Evolutionary conservation across 2,329 filamentous ascomycete genomes (phyloP), one percentile per base, ranked within the genome.

Genomic region (Cercospora janseana): DNA sequence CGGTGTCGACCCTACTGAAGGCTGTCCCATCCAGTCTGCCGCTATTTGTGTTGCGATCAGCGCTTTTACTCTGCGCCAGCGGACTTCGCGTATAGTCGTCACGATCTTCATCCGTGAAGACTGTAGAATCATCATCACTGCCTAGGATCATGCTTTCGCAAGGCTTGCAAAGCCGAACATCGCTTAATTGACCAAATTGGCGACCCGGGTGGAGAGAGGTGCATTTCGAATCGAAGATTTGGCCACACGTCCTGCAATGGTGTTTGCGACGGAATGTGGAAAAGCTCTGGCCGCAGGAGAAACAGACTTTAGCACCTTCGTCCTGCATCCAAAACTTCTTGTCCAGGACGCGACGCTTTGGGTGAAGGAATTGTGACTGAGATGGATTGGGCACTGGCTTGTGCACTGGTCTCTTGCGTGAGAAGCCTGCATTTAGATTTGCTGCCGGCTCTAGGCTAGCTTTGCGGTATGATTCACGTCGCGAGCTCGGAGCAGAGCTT

Each of bases 311-410:
- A 52, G 92, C 94, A 56, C 94, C 96, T 65, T 97, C 93, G 66
- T 98, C 93, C 52, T 90, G 88, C 93, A 98, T 98, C 93, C 63
- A 65, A 62, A 95, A 97, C 60, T 97, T 91, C 64, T 91, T 93
- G 67, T 88, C 95, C 37, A 97, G 73, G 6, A 98, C 85, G 64
- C 92, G 90, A 62, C 88, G 87, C 55, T 86, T 83, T 76, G 95
- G 86, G 60, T 87, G 85, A 18, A 24, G 44, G n/a, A 23, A 8
- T 26, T 46, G 44, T 16, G 44, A 37, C 15, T 46, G 31, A 8
- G 6, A 15, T 4, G 44, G 38, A 15, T 16, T 24, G 42, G 74
- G 72, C 46, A 79, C 41, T 62, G 53, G 28, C 32, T 54, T 57
- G 18, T 49, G 42, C 15, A 44, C 37, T 6, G 61, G 57, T 24